Conservation (phyloP, 257 asterid genomes). For the Jacaranda copaia region DNA sequence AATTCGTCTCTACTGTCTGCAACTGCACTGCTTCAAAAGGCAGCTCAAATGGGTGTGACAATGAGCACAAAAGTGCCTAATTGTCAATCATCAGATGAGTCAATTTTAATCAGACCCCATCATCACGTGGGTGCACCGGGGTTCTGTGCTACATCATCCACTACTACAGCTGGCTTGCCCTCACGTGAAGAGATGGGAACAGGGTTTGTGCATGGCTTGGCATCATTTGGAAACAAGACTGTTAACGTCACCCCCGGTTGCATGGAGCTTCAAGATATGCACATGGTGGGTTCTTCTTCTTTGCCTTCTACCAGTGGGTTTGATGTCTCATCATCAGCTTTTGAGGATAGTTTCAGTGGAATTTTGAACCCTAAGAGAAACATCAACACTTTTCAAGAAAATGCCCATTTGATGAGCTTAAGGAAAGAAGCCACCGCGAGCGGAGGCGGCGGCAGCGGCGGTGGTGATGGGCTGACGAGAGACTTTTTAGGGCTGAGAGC, state of each 20-base stretch:
- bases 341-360: constrained; percentile 42
- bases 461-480: constrained; percentile 57
- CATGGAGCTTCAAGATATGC: constrained; percentile 45
- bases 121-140: constrained; percentile 62
- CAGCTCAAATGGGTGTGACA: constrained; percentile 74
- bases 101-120: constrained; percentile 32
- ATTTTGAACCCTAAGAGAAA: constrained; percentile 40
- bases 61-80: constrained; percentile 42
- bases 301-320: constrained; percentile 40
- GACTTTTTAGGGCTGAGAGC: constrained; percentile 66
- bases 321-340: constrained; percentile 19
- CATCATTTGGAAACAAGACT: constrained; percentile 37
- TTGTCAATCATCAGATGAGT: not conserved
- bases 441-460: constrained; percentile 20
- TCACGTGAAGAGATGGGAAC: constrained; percentile 54
- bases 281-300: constrained; percentile 31
- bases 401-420: constrained; percentile 13
- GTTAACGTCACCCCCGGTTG: constrained; percentile 43
- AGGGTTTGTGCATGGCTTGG: constrained; percentile 47
- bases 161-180: constrained; percentile 51
- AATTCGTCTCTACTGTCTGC: constrained; percentile 63
- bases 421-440: constrained; percentile 26
- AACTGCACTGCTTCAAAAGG: constrained; percentile 72
- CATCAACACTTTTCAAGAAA: constrained; percentile 31
- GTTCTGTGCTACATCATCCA: constrained; percentile 50